Percentiles rank a stretch among this genome's conserved stretches.
phyloP scores from a whole-genome alignment of 768 basidiomycete genomes.

The Calocybe gangraenosa region DNA sequence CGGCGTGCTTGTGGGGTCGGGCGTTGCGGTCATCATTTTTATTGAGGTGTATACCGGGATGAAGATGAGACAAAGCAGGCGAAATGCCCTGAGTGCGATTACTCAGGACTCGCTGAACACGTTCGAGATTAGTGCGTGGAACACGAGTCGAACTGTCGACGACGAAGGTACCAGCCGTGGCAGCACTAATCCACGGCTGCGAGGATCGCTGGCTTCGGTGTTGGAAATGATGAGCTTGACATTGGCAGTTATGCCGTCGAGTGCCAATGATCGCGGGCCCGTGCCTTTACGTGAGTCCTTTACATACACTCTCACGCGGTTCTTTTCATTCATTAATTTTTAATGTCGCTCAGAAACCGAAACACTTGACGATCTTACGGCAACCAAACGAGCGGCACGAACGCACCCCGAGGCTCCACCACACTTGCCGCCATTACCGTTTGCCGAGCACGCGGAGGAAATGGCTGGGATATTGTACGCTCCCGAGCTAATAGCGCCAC shows the following conservation, averaged over 20 bases:
- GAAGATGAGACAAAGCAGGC: conserved; percentile 47
- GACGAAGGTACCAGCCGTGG: conserved; percentile 49
- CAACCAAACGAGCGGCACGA: conserved; percentile 73
- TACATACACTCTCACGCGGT: background rate
- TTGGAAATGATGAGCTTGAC: conserved; percentile 83
- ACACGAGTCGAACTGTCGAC: conserved; percentile 32
- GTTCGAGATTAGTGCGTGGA: conserved; percentile 43
- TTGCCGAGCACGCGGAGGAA: conserved; percentile 73
- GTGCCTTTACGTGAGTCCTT: conserved; percentile 60
- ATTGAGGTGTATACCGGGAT: conserved; percentile 56
- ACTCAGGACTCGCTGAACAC: conserved; percentile 54
- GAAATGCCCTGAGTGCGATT: conserved; percentile 46
- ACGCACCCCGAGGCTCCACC: conserved; percentile 78
- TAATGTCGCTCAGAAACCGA: conserved; percentile 73
- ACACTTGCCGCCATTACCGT: conserved; percentile 62
- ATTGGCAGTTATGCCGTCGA: conserved; percentile 67
- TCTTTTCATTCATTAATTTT: background rate
- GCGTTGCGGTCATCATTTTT: conserved; percentile 47
- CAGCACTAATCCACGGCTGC: conserved; percentile 41
- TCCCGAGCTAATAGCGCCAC: conserved; percentile 73
- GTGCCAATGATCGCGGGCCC: conserved; percentile 49
- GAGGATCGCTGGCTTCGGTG: conserved; percentile 77
- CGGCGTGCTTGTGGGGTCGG: conserved; percentile 54
- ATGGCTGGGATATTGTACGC: conserved; percentile 78
- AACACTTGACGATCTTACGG: conserved; percentile 74